Percentiles rank a stretch among this genome's conserved stretches.
These are phyloP conservation scores for Calophaca sinica DNA, from an alignment of 306 rosid genomes.

Conservation along the genomic window DNA sequence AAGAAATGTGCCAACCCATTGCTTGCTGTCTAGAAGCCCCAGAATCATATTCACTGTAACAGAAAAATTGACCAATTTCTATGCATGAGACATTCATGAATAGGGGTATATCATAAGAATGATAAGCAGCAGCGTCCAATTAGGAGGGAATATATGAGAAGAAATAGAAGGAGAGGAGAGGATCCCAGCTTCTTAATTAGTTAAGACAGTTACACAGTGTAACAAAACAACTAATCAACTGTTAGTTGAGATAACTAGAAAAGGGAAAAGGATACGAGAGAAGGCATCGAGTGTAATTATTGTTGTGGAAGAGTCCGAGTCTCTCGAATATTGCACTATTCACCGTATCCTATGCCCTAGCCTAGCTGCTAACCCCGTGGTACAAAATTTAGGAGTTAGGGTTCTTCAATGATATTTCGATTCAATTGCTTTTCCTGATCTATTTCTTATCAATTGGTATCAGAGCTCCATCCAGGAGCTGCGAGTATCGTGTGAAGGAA, in stretches of 20 bases:
- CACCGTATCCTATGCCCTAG: too few relatives aligned
- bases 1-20: constrained; percentile 91
- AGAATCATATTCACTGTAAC: constrained; percentile 66
- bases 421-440: background rate
- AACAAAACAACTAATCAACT: constrained; percentile 4
- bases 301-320: background rate
- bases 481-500: background rate
- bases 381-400: background rate
- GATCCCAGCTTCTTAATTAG: background rate
- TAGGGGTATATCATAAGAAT: constrained; percentile 33
- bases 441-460: background rate
- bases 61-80: constrained; percentile 37
- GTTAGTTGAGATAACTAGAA: background rate
- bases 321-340: background rate
- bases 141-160: background rate
- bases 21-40: constrained; percentile 70
- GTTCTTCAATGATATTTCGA: background rate
- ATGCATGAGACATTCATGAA: constrained; percentile 38
- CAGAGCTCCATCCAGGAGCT: background rate
- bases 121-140: constrained; percentile 3
- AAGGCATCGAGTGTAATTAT: background rate
- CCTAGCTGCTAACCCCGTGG: background rate
- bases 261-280: background rate
- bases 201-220: background rate
- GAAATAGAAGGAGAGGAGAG: background rate